Evolutionary conservation across 2,329 filamentous ascomycete species (phyloP).

Genomic region (Nemania diffusa): DNA sequence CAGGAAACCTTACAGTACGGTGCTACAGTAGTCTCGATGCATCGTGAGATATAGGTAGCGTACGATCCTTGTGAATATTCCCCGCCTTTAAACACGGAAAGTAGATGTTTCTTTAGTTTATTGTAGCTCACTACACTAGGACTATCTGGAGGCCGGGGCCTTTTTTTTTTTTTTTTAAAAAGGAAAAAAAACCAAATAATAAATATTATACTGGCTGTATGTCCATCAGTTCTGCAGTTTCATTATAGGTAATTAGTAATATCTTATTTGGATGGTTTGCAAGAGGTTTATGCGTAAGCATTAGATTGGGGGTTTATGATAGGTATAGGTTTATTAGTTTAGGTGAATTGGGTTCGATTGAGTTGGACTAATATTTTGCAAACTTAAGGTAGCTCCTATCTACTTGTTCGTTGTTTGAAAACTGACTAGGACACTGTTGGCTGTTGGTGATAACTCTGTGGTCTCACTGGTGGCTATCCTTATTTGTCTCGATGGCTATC

Average conservation of each 20-base stretch:
- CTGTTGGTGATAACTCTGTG: background rate
- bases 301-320: background rate
- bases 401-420: background rate
- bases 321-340: background rate
- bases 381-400: background rate
- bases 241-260: background rate
- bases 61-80: conserved; percentile 1
- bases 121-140: background rate
- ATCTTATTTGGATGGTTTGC: background rate
- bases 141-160: too few relatives aligned
- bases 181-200: too few relatives aligned
- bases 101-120: background rate
- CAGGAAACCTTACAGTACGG: conserved; percentile 21
- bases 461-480: background rate
- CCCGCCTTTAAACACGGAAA: background rate
- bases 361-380: background rate
- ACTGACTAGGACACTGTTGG: background rate
- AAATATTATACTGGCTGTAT: too few relatives aligned
- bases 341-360: background rate
- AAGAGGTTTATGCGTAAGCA: background rate
- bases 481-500: background rate
- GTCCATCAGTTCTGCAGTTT: background rate
- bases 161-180: too few relatives aligned
- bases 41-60: background rate
- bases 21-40: conserved; percentile 4